Evolutionary conservation across 768 basidiomycete genomes (phyloP), one percentile per base, ranked within the genome.

Genomic region (Hysterangium stoloniferum): DNA sequence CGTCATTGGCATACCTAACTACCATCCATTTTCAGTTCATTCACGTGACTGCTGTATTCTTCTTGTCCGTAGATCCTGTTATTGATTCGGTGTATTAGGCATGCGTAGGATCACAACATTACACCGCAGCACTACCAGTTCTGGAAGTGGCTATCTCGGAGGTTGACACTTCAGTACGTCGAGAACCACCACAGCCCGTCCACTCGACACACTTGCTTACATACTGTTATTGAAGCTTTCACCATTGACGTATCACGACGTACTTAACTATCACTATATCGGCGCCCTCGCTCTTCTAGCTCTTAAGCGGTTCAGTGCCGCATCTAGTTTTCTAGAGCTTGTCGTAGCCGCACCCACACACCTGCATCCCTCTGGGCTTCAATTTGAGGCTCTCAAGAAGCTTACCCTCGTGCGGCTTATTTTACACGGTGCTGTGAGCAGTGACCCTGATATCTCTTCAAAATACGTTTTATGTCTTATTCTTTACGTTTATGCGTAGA

Each of bases 341-440:
- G 84, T 83, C 52, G 80, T 82, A 20, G 78, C 76, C 29, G 74
- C 76, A 19, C 84, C 79, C 4, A 83, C 75, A 22, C 68, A 62
- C 56, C 56, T n/a, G 8, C 72, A 65, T 34, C 77, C 80, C 0
- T 74, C 79, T 3, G 79, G 84, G 6, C 69, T 93, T 3, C 91
- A 95, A 63, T 64, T 92, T 58, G 91, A 93, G 60, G 91, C 91
- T 0, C 68, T 84, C 58, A 94, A 94, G 73, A 92, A 93, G 66
- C 68, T 91, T 41, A 67, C 76, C 19, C 70, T 94, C 4, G 77
- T 91, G 4, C 89, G 92, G 61, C 66, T 93, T 40, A 86, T 94
- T 51, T 70, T 76, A 19, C 73, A 78, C 46, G 92, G 92, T 15
- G 80, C 82, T 74, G 86, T 84, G 22, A 19, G 69, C 48, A 28